Evolutionary conservation across 2,329 filamentous ascomycete species (phyloP), one percentile per base, ranked within the genome.

Genomic region (Claviceps sp.): DNA sequence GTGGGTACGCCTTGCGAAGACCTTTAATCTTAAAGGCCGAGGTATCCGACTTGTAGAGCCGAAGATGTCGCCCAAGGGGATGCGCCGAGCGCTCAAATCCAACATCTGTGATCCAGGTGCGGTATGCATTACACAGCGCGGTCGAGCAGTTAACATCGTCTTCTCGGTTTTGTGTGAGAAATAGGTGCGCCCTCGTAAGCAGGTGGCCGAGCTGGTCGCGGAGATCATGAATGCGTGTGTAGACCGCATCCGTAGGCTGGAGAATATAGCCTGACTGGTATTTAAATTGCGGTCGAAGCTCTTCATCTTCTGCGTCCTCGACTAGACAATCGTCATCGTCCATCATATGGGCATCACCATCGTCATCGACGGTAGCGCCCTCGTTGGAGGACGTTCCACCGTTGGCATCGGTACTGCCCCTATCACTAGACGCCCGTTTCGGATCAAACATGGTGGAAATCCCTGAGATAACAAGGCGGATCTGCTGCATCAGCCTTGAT

Each of bases 81-180:
- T 96, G 93, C 0, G 93, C 91, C 17, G 91, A 96, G 54, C 91
- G 79, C 68, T 98, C 93, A 54, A 96, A 94, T 17, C 94, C 93
- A 42, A 98, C 90, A 61, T 98, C 93, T 1, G 95, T 89, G 61
- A 98, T 97, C 89, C 90, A 98, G 8, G 88, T 93, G 44, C 88
- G 79, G 65, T 96, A 98, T 1, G 91, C 88, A 22, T 86, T 86
- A 67, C 95, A 98, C 2, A 98, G 70, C 0, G 90, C 82, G 23
- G 89, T 95, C 69, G 98, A 98, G 68, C 89, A 96, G 16, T 86
- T 82, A 1, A 98, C 93, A 64, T 98, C 93, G 62, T 98, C 93
- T 64, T 97, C 88, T 63, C 95, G 90, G 54, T 91, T 83, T 55
- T 81, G 71, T 17, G 80, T 83, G 53, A 98, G 71, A 70, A 96